Evolutionary conservation across 345 rosid species (phyloP).

Genomic region (Syzygium aqueum): DNA sequence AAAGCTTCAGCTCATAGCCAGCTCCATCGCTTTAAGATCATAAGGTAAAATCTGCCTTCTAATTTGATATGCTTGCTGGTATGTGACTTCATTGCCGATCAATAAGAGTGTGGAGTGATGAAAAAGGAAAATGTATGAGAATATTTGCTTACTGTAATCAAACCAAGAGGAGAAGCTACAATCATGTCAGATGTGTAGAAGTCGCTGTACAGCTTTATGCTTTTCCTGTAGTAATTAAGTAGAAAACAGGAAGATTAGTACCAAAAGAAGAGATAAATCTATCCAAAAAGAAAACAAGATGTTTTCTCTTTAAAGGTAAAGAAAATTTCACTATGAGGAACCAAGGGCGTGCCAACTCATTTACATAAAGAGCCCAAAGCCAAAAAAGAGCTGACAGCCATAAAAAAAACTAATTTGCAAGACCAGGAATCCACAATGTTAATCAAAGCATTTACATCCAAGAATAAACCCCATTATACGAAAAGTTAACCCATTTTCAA

Average conservation of each 20-base stretch:
- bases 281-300: neutral
- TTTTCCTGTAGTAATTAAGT: slow-evolving; percentile 34
- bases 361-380: neutral
- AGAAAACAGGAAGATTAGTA: slow-evolving; percentile 6
- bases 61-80: neutral
- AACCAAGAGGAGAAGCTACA: slow-evolving; percentile 77
- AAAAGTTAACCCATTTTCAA: neutral
- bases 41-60: neutral
- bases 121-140: neutral
- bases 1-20: neutral
- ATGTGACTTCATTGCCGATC: neutral
- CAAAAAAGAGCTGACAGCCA: neutral
- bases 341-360: neutral
- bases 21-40: neutral
- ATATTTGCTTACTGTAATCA: slow-evolving; percentile 42
- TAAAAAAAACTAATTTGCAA: neutral
- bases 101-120: neutral
- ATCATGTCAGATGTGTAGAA: slow-evolving; percentile 86
- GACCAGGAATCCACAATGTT: neutral
- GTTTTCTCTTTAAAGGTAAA: neutral
- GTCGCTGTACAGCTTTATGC: slow-evolving; percentile 72
- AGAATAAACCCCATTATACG: neutral
- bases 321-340: neutral
- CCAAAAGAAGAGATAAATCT: neutral
- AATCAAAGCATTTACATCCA: neutral